Base-by-base conservation (phyloP, 176 grass and related monocot genomes). In the Paspalum vaginatum region DNA sequence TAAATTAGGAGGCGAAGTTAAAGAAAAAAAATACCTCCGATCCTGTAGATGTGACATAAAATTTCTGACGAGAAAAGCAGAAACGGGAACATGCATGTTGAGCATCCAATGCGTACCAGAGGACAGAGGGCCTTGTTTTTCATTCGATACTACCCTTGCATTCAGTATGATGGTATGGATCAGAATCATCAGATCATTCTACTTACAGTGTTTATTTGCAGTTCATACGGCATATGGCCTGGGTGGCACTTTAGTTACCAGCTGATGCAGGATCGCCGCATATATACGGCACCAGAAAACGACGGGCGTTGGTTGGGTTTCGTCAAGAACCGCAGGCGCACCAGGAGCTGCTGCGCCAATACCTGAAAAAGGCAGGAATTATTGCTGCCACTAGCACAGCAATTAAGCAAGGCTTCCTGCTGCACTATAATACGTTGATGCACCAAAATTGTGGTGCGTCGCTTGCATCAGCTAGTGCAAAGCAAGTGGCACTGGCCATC, bases 301-400 rank as follows among this genome's bases (percentile, higher is more conserved):
- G 55, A 69, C 1, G 46, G 85, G 60, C 7, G 59, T 61, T 42
- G 32, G 74, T 65, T 70, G 65, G 48, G 27, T 58, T 71, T 41
- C 47, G 73, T 16, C 65, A 7, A 64, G 85, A 83, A 78, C 73
- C 73, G 79, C 50, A 83, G 85, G 57, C 50, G 80, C 86, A 49
- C 79, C 20, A 11, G 37, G 63, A 50, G 40, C 42, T 83, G 79
- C 38, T 47, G 74, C 57, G 68, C 67, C 66, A 78, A 78, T 65
- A 70, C 32, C 53, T 11, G 40, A 40, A 64, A 78, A 78, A 56
- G 25, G 18, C 61, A 17, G 47, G 76, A 63, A 70, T 39, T 56
- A 79, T 88, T 84, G 71, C 45, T 22, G 6, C 20, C 78, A 86
- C 85, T 60, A 53, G 25, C 0, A 14, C 9, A 14, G 67, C 16